Base-by-base conservation (phyloP, 2,329 filamentous ascomycete species). In the Apiospora sp. region DNA sequence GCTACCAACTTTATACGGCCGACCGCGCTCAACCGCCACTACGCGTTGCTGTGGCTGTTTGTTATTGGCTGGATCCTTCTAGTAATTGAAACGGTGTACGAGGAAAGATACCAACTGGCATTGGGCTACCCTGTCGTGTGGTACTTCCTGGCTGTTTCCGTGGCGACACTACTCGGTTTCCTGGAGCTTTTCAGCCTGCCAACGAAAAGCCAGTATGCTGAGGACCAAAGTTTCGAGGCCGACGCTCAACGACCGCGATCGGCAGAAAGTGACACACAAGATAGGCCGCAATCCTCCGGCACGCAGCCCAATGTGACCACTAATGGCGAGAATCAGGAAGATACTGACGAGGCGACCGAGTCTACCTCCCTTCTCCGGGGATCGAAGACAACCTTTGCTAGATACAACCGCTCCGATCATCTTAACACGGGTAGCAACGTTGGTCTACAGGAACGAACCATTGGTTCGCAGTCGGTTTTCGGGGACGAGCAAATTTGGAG, bases 401-500 rank as follows among this genome's bases (percentile, higher is more conserved):
- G 68, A 84, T 30, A 86, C 86, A 2, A 88, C 89, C 2, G 89
- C 91, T 79, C 85, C 88, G 46, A 88, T 86, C 37, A 87, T 84
- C 69, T 27, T 43, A 75, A 71, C 74, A 75, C 74, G 79, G 72
- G 72, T 74, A 75, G 46, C 77, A 73, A 34, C 72, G 72, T 2
- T 77, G 84, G 71, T 83, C 87, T 0, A 95, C 92, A 79, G 89
- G 89, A 16, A 41, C 68, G 37, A 12, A 58, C 68, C 49, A 51
- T 70, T 51, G 68, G 68, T 27, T 51, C 68, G 22, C 46, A 70
- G n/a, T 41, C 68, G 8, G 48, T 70, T 34, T 70, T 70, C 19
- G 68, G 68, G 12, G 85, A 90, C 71, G 96, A 98, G 80, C 96
- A 98, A 81, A 84, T 88, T 19, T 99, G 96, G 96, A 97, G 94